Evolutionary conservation across 345 rosid genomes (phyloP).

Genomic region (Physaria fendleri): DNA sequence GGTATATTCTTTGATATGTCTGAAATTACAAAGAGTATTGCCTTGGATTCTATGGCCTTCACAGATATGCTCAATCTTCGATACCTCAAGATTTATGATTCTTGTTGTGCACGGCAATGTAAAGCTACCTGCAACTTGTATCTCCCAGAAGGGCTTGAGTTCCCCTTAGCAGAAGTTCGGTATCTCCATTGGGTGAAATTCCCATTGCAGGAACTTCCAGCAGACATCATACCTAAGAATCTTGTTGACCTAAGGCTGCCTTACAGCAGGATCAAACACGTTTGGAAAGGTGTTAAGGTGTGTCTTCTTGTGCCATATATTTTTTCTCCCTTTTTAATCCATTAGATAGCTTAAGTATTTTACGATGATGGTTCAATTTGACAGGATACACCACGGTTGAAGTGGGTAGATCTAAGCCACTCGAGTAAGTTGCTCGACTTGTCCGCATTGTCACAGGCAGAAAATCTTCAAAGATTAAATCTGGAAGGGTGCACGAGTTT

Average conservation of each 20-base stretch:
- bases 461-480: not conserved
- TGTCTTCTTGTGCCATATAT: not conserved
- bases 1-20: not conserved
- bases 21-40: not conserved
- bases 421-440: not conserved
- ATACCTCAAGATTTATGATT: not conserved
- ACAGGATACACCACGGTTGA: conserved; percentile 1
- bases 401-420: conserved; percentile 6
- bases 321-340: not conserved
- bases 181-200: conserved; percentile 4
- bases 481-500: conserved; percentile 11
- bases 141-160: not conserved
- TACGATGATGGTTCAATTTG: not conserved
- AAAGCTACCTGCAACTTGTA: not conserved
- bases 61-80: not conserved
- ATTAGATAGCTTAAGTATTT: not conserved
- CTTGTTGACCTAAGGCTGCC: conserved; percentile 17
- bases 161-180: not conserved
- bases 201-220: conserved; percentile 1
- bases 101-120: not conserved
- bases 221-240: not conserved
- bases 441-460: not conserved
- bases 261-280: not conserved
- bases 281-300: not conserved
- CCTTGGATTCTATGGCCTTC: not conserved